phyloP scores from a whole-genome alignment of 257 asterid genomes.

The Nicotiana benthamiana region DNA sequence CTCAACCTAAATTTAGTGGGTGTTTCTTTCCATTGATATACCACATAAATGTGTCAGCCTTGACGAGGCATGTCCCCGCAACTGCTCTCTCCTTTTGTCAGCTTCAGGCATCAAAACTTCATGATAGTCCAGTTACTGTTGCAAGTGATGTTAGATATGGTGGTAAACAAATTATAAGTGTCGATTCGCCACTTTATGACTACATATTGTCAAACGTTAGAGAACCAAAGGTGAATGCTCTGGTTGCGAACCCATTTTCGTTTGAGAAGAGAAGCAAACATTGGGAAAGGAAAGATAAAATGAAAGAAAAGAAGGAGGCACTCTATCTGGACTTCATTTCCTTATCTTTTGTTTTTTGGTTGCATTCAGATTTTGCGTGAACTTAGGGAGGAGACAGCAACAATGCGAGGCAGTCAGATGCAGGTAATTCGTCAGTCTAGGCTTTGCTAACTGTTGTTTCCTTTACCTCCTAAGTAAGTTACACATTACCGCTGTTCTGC shows the following conservation, averaged over 20 bases:
- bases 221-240: slow-evolving; percentile 58
- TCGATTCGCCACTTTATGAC: slow-evolving; percentile 60
- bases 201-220: slow-evolving; percentile 73
- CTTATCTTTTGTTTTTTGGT: neutral
- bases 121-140: slow-evolving; percentile 28
- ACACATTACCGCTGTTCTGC: neutral
- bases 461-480: neutral
- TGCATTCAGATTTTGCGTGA: slow-evolving; percentile 59
- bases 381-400: slow-evolving; percentile 90
- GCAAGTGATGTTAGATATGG: slow-evolving; percentile 54
- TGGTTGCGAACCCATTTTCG: neutral
- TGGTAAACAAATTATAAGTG: slow-evolving; percentile 66
- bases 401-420: slow-evolving; percentile 85
- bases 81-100: slow-evolving; percentile 4
- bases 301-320: neutral
- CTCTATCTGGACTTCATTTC: neutral
- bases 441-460: neutral
- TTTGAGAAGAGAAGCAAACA: neutral
- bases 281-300: neutral
- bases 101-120: slow-evolving; percentile 31
- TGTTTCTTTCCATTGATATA: neutral
- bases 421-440: slow-evolving; percentile 38
- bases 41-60: neutral
- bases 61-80: neutral
- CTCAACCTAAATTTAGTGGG: neutral